Base-by-base conservation (phyloP, 345 rosid species). In the Syzygium jambos region DNA sequence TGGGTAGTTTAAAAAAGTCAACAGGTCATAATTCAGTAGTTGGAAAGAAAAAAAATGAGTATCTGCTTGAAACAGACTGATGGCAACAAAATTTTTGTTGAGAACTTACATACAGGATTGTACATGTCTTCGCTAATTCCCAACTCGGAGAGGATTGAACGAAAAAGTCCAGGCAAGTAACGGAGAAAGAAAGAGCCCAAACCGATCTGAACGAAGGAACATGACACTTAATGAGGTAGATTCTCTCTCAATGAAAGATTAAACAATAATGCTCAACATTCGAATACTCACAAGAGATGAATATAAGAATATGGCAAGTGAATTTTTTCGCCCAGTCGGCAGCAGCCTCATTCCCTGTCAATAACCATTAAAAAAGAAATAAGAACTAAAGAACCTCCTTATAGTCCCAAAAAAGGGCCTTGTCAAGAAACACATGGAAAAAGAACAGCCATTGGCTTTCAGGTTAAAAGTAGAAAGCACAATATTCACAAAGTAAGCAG, bases 91-190 rank as follows among this genome's bases (percentile, higher is more conserved):
- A 1, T 0, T 59, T 51, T 51, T 41, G 23, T 85, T 78, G 85
- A 85, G 65, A 93, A 97, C 95, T 95, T 95, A 94, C 99, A 93
- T 97, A 97, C 99, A 95, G 99, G 99, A 90, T 95, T 94, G 93
- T 95, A 94, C 98, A 96, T 94, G 90, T 96, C 99, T 95, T 97
- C 99, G 27, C 92, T 92, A 90, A 97, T 92, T 88, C 99, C 98
- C 90, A 95, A 90, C 92, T 95, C 99, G 41, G 85, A 89, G 85
- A 97, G 96, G 53, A 95, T 34, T n/a, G 93, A 90, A 52, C 55
- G 94, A 87, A 95, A 85, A 87, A 96, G 87, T 59, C 94, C 89
- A 51, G 99, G 99, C 88, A 97, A 78, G 90, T 94, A 95, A 86
- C 94, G 93, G 63, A 97, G 94, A 88, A 97, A 92, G 91, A 96